phyloP scores from a whole-genome alignment of 1,139 yeast species.

The Pichia sp. region DNA sequence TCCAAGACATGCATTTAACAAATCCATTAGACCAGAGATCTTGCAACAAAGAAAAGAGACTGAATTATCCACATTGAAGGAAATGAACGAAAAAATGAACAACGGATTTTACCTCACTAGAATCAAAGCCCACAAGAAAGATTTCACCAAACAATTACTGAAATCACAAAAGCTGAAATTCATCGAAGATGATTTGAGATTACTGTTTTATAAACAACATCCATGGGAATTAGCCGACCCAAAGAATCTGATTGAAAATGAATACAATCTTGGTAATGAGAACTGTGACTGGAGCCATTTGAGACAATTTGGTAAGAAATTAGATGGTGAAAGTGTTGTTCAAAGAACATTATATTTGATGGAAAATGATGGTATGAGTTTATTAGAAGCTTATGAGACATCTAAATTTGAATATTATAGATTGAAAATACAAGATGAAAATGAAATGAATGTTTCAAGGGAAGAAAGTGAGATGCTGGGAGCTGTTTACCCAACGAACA shows the following conservation, averaged over 20 bases:
- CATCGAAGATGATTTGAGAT: conserved; percentile 77
- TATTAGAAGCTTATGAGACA: conserved; percentile 65
- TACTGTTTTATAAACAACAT: conserved; percentile 80
- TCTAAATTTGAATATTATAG: conserved; percentile 86
- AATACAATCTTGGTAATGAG: conserved; percentile 43
- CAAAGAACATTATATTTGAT: conserved; percentile 78
- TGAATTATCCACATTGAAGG: conserved; percentile 10
- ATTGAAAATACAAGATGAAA: conserved; percentile 76
- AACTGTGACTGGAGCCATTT: conserved; percentile 70
- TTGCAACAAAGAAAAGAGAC: conserved; percentile 14
- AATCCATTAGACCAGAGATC: conserved; percentile 20
- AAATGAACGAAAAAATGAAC: conserved; percentile 6
- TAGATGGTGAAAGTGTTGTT: conserved; percentile 92
- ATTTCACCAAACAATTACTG: conserved; percentile 26
- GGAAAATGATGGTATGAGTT: conserved; percentile 29
- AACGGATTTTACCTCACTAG: conserved; percentile 46
- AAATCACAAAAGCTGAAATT: conserved; percentile 57
- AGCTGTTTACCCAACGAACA: conserved; percentile 54
- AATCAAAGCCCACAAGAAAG: conserved; percentile 19
- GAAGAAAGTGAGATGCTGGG: conserved; percentile 90
- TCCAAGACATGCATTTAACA: conserved; percentile 51
- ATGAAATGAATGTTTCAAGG: conserved; percentile 60
- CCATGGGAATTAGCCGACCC: conserved; percentile 99
- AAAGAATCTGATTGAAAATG: conserved; percentile 71
- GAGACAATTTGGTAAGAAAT: conserved; percentile 60